Conservation (phyloP, 306 rosid genomes). For the Cicer yamashitae region DNA sequence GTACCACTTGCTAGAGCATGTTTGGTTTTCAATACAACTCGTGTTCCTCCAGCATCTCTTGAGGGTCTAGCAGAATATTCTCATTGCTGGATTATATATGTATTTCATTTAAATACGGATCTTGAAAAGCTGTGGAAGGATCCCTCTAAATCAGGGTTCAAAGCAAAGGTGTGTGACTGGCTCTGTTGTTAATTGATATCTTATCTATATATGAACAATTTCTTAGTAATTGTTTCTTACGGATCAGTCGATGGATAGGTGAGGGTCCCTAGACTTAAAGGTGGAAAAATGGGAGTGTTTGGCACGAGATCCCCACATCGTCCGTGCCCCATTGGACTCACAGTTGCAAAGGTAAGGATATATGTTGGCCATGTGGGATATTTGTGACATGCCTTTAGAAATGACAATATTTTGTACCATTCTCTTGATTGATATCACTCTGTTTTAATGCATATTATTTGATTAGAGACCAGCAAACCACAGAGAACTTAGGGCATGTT, state of each 20-base stretch:
- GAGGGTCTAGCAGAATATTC: constrained; percentile 91
- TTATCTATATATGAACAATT: background rate
- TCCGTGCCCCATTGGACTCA: constrained; percentile 95
- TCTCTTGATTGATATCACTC: constrained; percentile 10
- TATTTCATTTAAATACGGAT: constrained; percentile 90
- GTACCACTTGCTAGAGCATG: constrained; percentile 95
- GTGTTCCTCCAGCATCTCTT: constrained; percentile 87
- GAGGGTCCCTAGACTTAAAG: constrained; percentile 88
- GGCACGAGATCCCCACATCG: constrained; percentile 96
- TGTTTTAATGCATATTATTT: constrained; percentile 15
- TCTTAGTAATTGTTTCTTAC: constrained; percentile 41
- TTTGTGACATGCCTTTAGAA: constrained; percentile 13
- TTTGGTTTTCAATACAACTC: constrained; percentile 69
- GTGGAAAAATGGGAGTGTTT: constrained; percentile 86
- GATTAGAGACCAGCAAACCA: constrained; percentile 28
- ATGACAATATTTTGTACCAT: background rate
- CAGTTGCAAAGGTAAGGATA: constrained; percentile 80
- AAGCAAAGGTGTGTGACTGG: constrained; percentile 76
- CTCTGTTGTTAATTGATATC: constrained; percentile 40
- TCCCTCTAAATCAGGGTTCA: constrained; percentile 82
- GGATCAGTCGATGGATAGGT: constrained; percentile 72
- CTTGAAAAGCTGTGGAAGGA: constrained; percentile 87
- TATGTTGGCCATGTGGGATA: constrained; percentile 20
- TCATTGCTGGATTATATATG: constrained; percentile 91
- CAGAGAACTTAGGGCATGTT: background rate